These are phyloP conservation scores for Monosporascus sp. DNA, from an alignment of 2,329 filamentous ascomycete genomes.

Conservation along the genomic window DNA sequence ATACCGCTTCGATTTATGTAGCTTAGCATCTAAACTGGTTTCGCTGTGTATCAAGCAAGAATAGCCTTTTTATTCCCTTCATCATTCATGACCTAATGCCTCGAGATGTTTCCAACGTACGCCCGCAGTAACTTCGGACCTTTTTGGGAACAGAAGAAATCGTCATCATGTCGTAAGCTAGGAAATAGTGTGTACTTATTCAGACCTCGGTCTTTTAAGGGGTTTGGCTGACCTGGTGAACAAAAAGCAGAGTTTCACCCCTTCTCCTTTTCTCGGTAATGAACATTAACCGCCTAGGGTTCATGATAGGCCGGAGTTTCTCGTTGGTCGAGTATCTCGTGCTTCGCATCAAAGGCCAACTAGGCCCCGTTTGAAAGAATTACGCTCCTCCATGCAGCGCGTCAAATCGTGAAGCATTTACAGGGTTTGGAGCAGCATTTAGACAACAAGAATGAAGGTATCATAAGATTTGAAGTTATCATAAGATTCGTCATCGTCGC, in stretches of 20 bases:
- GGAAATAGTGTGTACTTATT: constrained; percentile 26
- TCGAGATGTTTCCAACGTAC: constrained; percentile 33
- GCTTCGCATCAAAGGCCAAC: constrained; percentile 19
- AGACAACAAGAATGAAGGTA: constrained; percentile 31
- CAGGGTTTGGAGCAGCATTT: constrained; percentile 26
- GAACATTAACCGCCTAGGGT: constrained; percentile 28
- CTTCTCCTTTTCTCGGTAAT: constrained; percentile 22
- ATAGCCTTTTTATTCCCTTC: constrained; percentile 34
- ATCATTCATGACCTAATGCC: constrained; percentile 35
- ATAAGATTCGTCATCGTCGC: constrained; percentile 36
- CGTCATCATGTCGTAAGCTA: constrained; percentile 31
- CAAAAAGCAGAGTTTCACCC: constrained; percentile 18
- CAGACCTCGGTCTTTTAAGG: constrained; percentile 20
- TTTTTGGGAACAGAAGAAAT: constrained; percentile 32
- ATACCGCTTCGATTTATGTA: constrained; percentile 21
- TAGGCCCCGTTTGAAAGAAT: constrained; percentile 19
- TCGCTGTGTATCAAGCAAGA: constrained; percentile 32
- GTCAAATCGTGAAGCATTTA: constrained; percentile 31
- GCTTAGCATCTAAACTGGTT: constrained; percentile 24
- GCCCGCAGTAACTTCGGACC: constrained; percentile 32
- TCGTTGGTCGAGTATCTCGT: constrained; percentile 27
- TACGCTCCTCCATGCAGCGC: constrained; percentile 28
- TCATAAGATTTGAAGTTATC: constrained; percentile 3
- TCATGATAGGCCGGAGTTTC: constrained; percentile 26
- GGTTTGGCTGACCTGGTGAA: constrained; percentile 18